phyloP scores from a whole-genome alignment of 2,329 filamentous ascomycete genomes.

The Claviceps purpurea region DNA sequence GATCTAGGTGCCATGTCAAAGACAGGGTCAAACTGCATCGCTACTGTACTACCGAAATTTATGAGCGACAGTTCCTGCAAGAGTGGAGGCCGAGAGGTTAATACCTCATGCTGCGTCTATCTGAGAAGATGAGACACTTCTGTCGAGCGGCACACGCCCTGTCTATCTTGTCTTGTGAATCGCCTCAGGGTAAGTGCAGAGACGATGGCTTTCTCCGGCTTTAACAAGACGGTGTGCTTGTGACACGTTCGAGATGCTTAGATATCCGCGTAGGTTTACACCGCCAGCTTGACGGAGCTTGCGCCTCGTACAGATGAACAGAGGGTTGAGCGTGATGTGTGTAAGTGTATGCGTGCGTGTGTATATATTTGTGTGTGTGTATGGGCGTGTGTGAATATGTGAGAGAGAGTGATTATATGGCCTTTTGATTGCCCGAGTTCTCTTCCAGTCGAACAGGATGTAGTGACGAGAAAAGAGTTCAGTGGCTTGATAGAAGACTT shows the following conservation, averaged over 20 bases:
- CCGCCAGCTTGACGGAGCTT: neutral
- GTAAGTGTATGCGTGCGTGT: neutral
- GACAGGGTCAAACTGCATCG: slow-evolving; percentile 36
- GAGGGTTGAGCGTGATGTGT: neutral
- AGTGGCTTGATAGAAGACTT: neutral
- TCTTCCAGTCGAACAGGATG: neutral
- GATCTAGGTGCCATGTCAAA: slow-evolving; percentile 39
- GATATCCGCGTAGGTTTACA: neutral
- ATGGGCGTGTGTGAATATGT: neutral
- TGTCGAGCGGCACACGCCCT: neutral
- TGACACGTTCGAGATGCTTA: neutral
- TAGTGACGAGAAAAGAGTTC: neutral
- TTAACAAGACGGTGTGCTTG: neutral
- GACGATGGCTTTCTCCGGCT: neutral
- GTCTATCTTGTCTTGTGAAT: neutral
- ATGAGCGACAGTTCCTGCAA: neutral
- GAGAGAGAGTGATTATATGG: neutral
- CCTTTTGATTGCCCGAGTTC: neutral
- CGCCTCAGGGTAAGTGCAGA: neutral
- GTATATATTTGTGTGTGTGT: neutral
- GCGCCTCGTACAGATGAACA: neutral
- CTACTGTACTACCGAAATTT: slow-evolving; percentile 27
- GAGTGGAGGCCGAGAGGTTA: neutral
- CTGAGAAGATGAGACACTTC: neutral
- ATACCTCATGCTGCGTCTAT: slow-evolving; percentile 24